Base-by-base conservation (phyloP, 495 filamentous ascomycete species). In the Acidiella bohemica region DNA sequence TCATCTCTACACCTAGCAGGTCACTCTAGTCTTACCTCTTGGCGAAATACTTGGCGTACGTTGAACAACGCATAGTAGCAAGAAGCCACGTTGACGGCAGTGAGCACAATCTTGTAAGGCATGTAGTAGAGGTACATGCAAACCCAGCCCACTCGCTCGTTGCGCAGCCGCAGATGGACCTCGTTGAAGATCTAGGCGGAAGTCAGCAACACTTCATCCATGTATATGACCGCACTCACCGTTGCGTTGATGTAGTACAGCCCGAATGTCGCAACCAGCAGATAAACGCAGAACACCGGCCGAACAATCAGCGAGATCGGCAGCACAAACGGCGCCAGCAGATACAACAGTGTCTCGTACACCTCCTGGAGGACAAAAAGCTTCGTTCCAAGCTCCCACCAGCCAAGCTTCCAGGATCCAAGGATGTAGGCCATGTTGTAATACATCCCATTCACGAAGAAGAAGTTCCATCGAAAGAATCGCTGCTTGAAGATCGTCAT, bases 401-500 rank as follows among this genome's bases (percentile, higher is more conserved):
- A 62, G 20, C 66, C 65, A 19, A 70, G 49, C 32, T 65, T 67
- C 67, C 66, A 69, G 27, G 54, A 61, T 5, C 49, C 50, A 1
- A 67, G 21, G n/a, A 70, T 64, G 41, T 69, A 70, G 12, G 49
- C 47, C 39, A 67, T 41, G 44, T 70, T 61, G 29, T 66, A 62
- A 44, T 58, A 69, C 39, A 70, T 61, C 5, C 64, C 62, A 20
- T 59, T 62, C 1, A 67, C 64, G 32, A 67, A 63, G 51, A 70
- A 70, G 52, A 67, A 70, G 32, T 69, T 42, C 67, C 66, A 70
- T 16, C 65, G 50, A 32, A 56, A 59, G 46, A 70, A 69, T 10
- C 66, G 54, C 41, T 70, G 67, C 33, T 57, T 56, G 53, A 65
- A 65, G 20, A 69, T 55, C 0, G 66, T 69, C 66, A 65, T 69